These are phyloP conservation scores for Gossypium thurberi DNA, from an alignment of 345 rosid genomes.

Conservation along the genomic window DNA sequence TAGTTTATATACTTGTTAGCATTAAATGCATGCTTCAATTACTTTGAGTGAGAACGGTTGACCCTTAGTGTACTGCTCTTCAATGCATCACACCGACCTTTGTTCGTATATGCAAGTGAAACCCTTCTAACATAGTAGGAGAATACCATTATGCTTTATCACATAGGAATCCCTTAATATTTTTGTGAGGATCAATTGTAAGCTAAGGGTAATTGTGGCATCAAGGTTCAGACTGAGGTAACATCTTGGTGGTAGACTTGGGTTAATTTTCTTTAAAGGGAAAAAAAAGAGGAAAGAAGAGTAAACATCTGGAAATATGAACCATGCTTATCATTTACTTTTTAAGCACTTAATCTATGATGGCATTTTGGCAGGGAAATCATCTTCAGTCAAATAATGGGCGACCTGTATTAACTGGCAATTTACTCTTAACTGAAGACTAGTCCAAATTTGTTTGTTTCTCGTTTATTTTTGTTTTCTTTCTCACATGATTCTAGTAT, in stretches of 20 bases:
- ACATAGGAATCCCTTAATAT: not conserved
- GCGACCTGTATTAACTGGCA: constrained; percentile 17
- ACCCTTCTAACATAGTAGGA: not conserved
- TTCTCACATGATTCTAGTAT: not conserved
- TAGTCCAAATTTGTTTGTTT: not conserved
- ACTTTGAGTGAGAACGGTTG: not conserved
- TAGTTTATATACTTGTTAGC: not conserved
- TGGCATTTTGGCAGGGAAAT: constrained; percentile 27
- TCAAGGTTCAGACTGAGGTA: not conserved
- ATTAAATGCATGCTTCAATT: not conserved
- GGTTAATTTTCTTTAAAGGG: not conserved
- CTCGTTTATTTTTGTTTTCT: not conserved
- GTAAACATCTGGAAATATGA: not conserved
- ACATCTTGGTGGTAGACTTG: not conserved
- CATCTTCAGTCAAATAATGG: constrained; percentile 22
- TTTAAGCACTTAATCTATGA: constrained; percentile 8
- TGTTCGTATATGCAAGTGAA: not conserved
- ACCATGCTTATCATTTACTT: not conserved
- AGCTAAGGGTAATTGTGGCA: not conserved
- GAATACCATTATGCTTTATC: not conserved
- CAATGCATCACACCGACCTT: not conserved
- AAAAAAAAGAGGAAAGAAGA: not conserved
- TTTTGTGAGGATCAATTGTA: not conserved
- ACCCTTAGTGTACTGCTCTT: not conserved
- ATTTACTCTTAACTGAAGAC: not conserved